A percentile compares a stretch with the other conserved stretches of the same genome.
phyloP scores from a whole-genome alignment of 139 green algal genomes.

The Tetratostichococcus sp. region DNA sequence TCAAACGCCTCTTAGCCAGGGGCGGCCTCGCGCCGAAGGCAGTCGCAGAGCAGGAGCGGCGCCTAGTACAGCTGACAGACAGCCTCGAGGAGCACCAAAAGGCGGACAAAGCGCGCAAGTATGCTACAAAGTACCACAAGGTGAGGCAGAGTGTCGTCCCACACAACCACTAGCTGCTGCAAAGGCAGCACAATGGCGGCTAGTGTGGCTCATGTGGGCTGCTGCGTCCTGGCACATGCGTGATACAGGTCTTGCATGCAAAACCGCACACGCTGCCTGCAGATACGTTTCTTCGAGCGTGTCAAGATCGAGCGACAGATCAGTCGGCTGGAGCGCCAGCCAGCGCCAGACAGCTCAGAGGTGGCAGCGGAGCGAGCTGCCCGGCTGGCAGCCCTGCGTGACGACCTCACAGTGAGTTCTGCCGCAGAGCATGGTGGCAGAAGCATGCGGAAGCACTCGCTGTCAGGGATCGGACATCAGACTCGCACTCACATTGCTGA shows the following conservation, averaged over 20 bases:
- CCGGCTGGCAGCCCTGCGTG: constrained; percentile 29
- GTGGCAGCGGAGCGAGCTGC: constrained; percentile 1
- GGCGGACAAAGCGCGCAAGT: constrained; percentile 52
- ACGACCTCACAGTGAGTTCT: constrained; percentile 48
- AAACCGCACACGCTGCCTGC: neutral
- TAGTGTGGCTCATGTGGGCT: no score
- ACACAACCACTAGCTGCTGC: no score
- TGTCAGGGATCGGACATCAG: no score
- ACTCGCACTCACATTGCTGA: no score
- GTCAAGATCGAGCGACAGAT: constrained; percentile 78
- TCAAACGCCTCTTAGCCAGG: constrained; percentile 57
- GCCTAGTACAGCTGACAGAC: constrained; percentile 49
- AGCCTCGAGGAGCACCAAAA: constrained; percentile 15
- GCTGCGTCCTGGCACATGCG: neutral
- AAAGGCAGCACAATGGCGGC: no score
- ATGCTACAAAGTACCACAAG: constrained; percentile 72
- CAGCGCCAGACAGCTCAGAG: neutral
- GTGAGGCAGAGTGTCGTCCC: no score
- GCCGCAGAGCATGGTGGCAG: no score
- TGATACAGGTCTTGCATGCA: neutral
- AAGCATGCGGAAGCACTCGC: no score
- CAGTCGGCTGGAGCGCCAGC: constrained; percentile 32
- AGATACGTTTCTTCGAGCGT: constrained; percentile 85
- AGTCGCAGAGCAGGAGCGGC: constrained; percentile 41
- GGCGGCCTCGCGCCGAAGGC: constrained; percentile 39